Conservation (phyloP, 2,329 filamentous ascomycete species). For the Calonectria pseudoturangicola region DNA sequence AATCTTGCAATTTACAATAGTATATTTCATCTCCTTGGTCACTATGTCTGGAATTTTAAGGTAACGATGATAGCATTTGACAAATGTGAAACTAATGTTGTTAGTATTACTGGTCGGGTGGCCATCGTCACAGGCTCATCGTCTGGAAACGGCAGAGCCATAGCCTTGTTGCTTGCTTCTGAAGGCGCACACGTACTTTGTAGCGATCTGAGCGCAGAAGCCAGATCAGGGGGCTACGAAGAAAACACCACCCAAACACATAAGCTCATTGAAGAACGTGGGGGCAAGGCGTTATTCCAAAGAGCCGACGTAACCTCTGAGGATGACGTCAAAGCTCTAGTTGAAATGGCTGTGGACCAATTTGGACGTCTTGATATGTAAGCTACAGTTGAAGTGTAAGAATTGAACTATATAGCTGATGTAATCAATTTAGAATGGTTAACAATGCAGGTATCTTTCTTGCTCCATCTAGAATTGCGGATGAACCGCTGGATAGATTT, state of each 20-base stretch:
- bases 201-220: neutral
- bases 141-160: slow-evolving; percentile 5
- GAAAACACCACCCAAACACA: neutral
- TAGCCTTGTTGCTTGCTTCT: neutral
- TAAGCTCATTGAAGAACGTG: neutral
- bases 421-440: neutral
- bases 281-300: slow-evolving; percentile 5
- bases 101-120: neutral
- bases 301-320: slow-evolving; percentile 3
- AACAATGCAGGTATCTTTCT: slow-evolving; percentile 7
- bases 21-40: no score
- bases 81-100: neutral
- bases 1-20: no score
- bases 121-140: slow-evolving; percentile 1
- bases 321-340: neutral
- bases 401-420: neutral
- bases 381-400: no score
- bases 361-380: slow-evolving; percentile 5
- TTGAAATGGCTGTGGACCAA: neutral
- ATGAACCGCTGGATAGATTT: slow-evolving; percentile 2
- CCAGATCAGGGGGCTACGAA: neutral
- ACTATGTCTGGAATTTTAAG: slow-evolving; percentile 3
- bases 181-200: slow-evolving; percentile 3
- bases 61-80: neutral
- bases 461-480: neutral